phyloP scores from a whole-genome alignment of 2,329 filamentous ascomycete genomes.

The Neurospora crassa region DNA sequence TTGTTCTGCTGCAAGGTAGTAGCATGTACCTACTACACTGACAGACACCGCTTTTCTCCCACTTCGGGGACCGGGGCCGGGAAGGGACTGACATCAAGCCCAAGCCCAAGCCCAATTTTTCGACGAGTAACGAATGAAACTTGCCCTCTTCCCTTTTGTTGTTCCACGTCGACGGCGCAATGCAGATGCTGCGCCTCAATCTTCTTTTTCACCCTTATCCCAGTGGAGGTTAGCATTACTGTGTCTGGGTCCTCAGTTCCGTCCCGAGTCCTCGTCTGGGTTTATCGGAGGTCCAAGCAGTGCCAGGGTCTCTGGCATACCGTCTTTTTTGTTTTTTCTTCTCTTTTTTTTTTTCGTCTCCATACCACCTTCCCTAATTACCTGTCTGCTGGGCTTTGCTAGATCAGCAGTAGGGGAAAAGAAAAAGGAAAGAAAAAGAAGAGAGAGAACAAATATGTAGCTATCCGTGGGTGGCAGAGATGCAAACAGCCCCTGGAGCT shows the following conservation, averaged over 20 bases:
- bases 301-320: neutral
- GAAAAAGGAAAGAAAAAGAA: neutral
- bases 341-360: too few relatives aligned
- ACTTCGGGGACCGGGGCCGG: neutral
- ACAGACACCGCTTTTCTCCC: neutral
- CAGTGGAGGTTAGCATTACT: neutral
- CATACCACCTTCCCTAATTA: neutral
- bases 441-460: neutral
- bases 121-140: neutral
- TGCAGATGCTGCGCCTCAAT: neutral
- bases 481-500: neutral
- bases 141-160: neutral
- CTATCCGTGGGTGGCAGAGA: neutral
- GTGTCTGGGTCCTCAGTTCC: neutral
- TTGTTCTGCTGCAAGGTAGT: neutral
- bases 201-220: neutral
- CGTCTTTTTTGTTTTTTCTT: too few relatives aligned
- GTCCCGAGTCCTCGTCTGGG: neutral
- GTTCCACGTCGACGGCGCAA: neutral
- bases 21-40: neutral
- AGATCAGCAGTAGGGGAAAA: neutral
- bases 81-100: neutral
- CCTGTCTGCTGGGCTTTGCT: neutral
- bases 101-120: neutral
- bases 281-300: neutral